Evolutionary conservation across 805 yeast genomes (phyloP), one percentile per base, ranked within the genome.

Genomic region (Yamadazyma takamatsuzukensis): DNA sequence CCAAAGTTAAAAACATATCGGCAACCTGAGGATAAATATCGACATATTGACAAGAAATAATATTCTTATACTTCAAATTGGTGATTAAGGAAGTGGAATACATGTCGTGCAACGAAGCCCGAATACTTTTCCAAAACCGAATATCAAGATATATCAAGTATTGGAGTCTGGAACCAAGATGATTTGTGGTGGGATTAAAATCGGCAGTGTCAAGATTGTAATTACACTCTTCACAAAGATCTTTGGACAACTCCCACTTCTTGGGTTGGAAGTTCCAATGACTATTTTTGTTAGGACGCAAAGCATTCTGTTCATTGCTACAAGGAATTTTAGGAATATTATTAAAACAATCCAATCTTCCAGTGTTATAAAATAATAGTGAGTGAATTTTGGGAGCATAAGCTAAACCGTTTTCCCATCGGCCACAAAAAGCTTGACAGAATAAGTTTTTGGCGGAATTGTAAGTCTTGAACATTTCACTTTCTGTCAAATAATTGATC

Each of bases 21-120:
- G 83, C 77, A 11, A 85, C 58, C 6, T 74, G 70, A 0, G 94
- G 89, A 53, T 90, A 90, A 0, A 87, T 64, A 45, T 87, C 94
- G 26, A 87, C 83, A 49, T 87, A 88, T 45, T 87, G 90, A 24
- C 74, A 72, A n/a, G 83, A 79, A 25, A 83, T 61, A n/a, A 80
- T 51, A 18, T 69, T 54, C 48, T 79, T 80, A 51, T 68, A 80
- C 10, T 55, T 59, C 30, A 70, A 54, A 47, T 78, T 78, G 10
- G 85, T 74, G 12, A 85, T 76, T 38, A 86, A 56, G 0, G 81
- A 72, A 0, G 80, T 68, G 24, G 83, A 72, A 49, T 76, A 81
- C 36, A 85, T 56, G 42, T 78, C 85, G 38, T 82, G 83, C 10
- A 83, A 59, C 6, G 64, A 53, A 0, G 61, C 48, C 27, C 95